phyloP scores from a whole-genome alignment of 805 yeast genomes.

The Pichia manshurica region DNA sequence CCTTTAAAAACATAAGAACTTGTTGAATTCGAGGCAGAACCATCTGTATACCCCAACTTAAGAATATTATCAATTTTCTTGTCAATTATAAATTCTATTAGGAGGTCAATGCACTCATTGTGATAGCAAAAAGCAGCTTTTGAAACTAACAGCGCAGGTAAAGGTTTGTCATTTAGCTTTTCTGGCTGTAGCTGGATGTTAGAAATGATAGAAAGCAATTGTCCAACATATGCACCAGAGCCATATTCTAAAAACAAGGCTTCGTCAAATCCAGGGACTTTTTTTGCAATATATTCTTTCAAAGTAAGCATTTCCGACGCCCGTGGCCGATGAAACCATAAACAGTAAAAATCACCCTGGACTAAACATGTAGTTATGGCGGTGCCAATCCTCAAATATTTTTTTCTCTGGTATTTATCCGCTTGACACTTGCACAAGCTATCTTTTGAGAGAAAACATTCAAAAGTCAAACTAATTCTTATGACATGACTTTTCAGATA shows the following conservation, averaged over 20 bases:
- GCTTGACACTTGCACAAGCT: no score
- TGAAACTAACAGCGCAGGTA: slow-evolving; percentile 11
- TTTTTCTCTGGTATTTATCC: no score
- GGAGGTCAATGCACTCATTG: slow-evolving; percentile 36
- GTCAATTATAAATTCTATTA: slow-evolving; percentile 31
- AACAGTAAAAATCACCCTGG: no score
- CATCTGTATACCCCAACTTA: slow-evolving; percentile 38
- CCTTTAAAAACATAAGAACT: slow-evolving; percentile 13
- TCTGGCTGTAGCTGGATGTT: neutral
- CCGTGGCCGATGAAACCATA: no score
- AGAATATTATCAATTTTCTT: slow-evolving; percentile 34
- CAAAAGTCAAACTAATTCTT: neutral
- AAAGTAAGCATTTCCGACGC: slow-evolving; percentile 2
- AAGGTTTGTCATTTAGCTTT: neutral
- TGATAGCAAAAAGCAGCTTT: slow-evolving; percentile 17
- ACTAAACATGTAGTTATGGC: no score
- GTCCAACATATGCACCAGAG: slow-evolving; percentile 7
- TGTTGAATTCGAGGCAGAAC: slow-evolving; percentile 22
- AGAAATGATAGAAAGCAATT: neutral
- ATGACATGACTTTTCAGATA: slow-evolving; percentile 21
- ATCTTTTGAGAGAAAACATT: no score
- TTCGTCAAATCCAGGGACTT: neutral
- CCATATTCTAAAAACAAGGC: neutral
- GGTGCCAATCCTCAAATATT: no score
- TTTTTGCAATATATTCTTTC: neutral